A percentile compares a stretch with the other conserved stretches of the same genome.
Evolutionary conservation across 176 grass and related monocot genomes (phyloP).

Genomic region (Aegilops longissima): DNA sequence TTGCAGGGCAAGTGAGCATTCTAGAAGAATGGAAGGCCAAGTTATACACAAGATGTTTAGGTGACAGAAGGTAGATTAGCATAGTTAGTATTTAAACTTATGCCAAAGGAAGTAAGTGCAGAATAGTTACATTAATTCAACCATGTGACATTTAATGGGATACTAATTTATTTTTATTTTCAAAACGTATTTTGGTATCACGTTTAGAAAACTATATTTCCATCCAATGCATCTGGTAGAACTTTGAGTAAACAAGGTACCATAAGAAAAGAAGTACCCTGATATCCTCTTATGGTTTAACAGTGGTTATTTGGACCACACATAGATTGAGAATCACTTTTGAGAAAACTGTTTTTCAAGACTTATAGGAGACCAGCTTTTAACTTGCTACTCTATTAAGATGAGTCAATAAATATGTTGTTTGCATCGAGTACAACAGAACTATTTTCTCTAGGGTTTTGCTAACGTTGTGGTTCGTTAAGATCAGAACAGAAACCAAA

Average conservation of each 20-base stretch:
- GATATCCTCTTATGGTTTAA: neutral
- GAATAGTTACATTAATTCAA: neutral
- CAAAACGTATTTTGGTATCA: neutral
- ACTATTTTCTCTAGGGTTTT: neutral
- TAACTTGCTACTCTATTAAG: neutral
- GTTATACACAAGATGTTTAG: neutral
- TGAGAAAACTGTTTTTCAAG: neutral
- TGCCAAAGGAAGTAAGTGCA: neutral
- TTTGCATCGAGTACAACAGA: conserved; percentile 2
- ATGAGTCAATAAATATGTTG: neutral
- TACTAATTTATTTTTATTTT: neutral
- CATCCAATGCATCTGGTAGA: neutral
- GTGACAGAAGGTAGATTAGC: neutral
- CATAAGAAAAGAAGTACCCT: conserved; percentile 1
- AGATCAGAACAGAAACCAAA: neutral
- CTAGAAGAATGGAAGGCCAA: conserved; percentile 41
- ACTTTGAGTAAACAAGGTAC: neutral
- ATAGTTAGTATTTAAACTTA: neutral
- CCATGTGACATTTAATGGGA: neutral
- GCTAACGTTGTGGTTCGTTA: neutral
- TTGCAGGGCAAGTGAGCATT: conserved; percentile 87
- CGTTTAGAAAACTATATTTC: neutral
- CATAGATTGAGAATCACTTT: neutral
- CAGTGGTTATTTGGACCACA: neutral
- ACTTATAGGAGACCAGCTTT: neutral